phyloP scores from a whole-genome alignment of 257 asterid species.

The Forsythia suspensa region DNA sequence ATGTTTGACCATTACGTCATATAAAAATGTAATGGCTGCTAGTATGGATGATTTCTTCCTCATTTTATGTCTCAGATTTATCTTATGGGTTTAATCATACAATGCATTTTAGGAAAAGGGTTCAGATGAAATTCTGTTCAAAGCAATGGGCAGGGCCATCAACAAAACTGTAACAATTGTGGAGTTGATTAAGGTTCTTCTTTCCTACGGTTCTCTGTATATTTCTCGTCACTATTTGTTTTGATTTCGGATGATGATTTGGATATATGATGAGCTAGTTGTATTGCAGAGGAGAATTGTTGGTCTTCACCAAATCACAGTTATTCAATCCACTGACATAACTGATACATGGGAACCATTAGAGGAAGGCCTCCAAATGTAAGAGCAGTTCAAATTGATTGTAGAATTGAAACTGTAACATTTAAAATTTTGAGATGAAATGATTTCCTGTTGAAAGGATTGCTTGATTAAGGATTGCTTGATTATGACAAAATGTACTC shows the following conservation, averaged over 20 bases:
- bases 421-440: neutral
- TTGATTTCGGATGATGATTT: constrained; percentile 14
- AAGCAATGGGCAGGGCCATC: constrained; percentile 83
- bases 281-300: constrained; percentile 59
- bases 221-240: neutral
- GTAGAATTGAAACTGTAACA: neutral
- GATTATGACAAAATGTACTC: neutral
- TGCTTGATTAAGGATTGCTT: neutral
- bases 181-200: constrained; percentile 62
- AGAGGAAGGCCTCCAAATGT: constrained; percentile 98
- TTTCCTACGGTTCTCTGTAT: neutral
- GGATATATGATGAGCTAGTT: neutral
- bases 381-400: constrained; percentile 32
- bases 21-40: neutral
- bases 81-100: neutral
- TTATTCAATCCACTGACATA: constrained; percentile 83
- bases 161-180: constrained; percentile 67
- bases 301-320: constrained; percentile 69
- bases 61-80: neutral
- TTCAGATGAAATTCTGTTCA: constrained; percentile 58
- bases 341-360: constrained; percentile 98
- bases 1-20: neutral
- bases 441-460: neutral
- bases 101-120: constrained; percentile 53
- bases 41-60: neutral